Evolutionary conservation across 352 stramenopile genomes (phyloP).

Genomic region (Blastocystis sp.): DNA sequence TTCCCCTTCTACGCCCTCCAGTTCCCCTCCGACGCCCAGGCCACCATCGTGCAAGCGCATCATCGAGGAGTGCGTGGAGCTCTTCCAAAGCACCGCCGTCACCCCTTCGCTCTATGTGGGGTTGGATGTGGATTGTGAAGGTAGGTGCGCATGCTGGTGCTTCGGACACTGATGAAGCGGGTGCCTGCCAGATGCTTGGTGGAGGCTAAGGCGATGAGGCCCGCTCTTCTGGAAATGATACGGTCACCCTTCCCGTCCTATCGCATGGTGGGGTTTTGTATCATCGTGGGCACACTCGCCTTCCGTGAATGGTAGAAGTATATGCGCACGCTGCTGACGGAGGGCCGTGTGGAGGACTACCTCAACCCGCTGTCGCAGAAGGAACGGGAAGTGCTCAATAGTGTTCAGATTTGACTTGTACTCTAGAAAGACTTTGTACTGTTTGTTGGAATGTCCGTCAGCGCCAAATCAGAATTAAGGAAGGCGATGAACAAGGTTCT

Average conservation of each 20-base stretch:
- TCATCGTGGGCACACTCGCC: slow-evolving; percentile 4
- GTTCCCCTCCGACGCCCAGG: slow-evolving; percentile 1
- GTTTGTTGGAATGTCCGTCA: slow-evolving; percentile 30
- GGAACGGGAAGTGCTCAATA: not conserved
- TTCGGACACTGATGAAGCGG: slow-evolving; percentile 7
- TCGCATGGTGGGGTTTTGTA: slow-evolving; percentile 47
- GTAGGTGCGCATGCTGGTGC: slow-evolving; percentile 26
- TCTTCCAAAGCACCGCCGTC: not conserved
- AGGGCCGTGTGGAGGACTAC: slow-evolving; percentile 1
- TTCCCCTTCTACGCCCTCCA: slow-evolving; percentile 13
- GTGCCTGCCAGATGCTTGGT: not conserved
- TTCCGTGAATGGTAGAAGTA: not conserved
- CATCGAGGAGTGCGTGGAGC: not conserved
- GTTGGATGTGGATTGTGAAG: not conserved
- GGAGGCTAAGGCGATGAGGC: slow-evolving; percentile 1
- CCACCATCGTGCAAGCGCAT: not conserved
- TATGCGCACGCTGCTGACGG: not conserved
- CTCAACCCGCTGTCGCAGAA: not conserved
- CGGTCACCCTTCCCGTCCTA: not conserved
- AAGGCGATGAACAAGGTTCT: slow-evolving; percentile 40
- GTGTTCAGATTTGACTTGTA: slow-evolving; percentile 7
- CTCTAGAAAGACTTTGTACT: not conserved
- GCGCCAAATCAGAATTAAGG: slow-evolving; percentile 25
- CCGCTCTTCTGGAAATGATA: slow-evolving; percentile 9
- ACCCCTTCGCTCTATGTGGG: slow-evolving; percentile 4